Evolutionary conservation across 345 rosid species (phyloP).

Genomic region (Turritis glabra): DNA sequence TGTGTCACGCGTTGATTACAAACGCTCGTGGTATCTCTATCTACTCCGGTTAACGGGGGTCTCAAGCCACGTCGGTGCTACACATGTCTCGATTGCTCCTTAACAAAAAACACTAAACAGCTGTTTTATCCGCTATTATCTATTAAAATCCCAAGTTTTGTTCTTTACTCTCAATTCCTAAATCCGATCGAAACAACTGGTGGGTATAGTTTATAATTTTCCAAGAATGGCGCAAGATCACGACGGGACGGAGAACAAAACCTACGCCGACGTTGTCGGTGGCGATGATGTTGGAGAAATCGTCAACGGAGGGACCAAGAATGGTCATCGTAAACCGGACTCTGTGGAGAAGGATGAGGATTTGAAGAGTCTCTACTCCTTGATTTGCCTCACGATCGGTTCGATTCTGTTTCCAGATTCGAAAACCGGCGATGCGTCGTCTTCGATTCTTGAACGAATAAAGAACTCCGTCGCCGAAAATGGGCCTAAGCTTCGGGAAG

Average conservation of each 20-base stretch:
- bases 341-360: constrained; percentile 7
- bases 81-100: constrained; percentile 18
- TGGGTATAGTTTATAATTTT: background rate
- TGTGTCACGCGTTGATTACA: background rate
- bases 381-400: constrained; percentile 50
- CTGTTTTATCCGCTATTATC: constrained; percentile 20
- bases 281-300: constrained; percentile 30
- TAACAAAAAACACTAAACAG: constrained; percentile 6
- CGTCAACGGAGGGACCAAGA: constrained; percentile 22
- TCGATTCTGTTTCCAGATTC: constrained; percentile 54
- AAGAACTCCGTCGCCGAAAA: constrained; percentile 51
- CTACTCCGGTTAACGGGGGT: constrained; percentile 1
- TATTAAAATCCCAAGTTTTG: background rate
- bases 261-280: constrained; percentile 22
- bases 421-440: constrained; percentile 31
- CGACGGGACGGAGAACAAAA: constrained; percentile 16
- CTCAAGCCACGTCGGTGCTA: constrained; percentile 23
- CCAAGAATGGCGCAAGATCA: constrained; percentile 29
- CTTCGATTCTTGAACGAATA: constrained; percentile 54
- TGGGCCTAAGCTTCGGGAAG: constrained; percentile 54
- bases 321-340: background rate
- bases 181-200: constrained; percentile 9
- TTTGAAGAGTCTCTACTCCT: constrained; percentile 46
- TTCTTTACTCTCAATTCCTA: background rate
- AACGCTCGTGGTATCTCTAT: background rate